Evolutionary conservation across 2,329 filamentous ascomycete genomes (phyloP), one percentile per base, ranked within the genome.

Genomic region (Coniochaeta sp.): DNA sequence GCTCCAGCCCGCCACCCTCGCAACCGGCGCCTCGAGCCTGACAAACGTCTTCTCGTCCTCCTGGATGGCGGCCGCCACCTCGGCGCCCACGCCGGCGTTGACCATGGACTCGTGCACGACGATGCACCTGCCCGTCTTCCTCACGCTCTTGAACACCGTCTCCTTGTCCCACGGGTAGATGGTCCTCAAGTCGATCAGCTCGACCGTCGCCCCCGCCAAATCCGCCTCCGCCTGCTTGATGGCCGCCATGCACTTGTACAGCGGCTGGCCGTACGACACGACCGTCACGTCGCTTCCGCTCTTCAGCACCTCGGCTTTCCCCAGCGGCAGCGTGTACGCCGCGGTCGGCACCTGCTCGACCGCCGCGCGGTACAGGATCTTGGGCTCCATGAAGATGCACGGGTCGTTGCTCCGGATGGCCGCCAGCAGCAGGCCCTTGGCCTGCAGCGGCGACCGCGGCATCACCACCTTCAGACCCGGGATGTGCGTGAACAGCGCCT

Each of bases 81-180:
- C 92, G 5, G 93, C 92, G 2, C 93, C 93, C 17, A 96, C 84
- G 16, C 93, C 93, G 7, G 89, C 89, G 68, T 96, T 96, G 64
- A 93, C 82, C 89, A 95, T 96, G 60, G 91, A 88, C 75, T 97
- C 93, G 70, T 97, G 93, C 7, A 97, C 93, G 1, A 97, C 88
- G 59, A 97, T 83, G 42, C 89, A 91, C 62, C 91, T 78, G 0
- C 93, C 92, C 0, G 93, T 96, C 79, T 95, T 96, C 67, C 83
- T 85, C 16, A 96, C 93, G 64, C 92, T 96, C 58, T 88, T 78
- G 62, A 96, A 79, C 1, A 97, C 83, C 0, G 89, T 89, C 70
- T 88, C 81, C 68, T 90, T 85, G 71, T 97, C 93, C 93, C 93
- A 97, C 0, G 93, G 93, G 69, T 96, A 96, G 58, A 97, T 81